Evolutionary conservation across 2,329 filamentous ascomycete genomes (phyloP), one percentile per base, ranked within the genome.

Genomic region (Phaeophleospora eucalypticola): DNA sequence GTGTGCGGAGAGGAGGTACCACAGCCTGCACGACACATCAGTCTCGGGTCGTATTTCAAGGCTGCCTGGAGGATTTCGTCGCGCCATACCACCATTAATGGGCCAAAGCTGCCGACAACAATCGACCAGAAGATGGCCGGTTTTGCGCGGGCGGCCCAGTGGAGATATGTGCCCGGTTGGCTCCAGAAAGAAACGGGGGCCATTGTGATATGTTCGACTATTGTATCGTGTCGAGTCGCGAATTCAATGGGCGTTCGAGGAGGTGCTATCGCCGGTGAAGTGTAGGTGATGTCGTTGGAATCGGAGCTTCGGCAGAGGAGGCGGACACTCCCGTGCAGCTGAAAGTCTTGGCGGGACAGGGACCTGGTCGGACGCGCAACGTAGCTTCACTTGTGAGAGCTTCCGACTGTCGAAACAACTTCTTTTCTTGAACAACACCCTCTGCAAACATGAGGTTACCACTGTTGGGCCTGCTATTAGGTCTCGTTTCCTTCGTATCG

Each of bases 61-160:
- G n/a, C n/a, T n/a, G n/a, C n/a, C n/a, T n/a, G n/a, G n/a, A n/a
- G n/a, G n/a, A n/a, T 47, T 44, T n/a, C 9, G 32, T 4, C 36
- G 33, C 14, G 21, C 38, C 42, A 38, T 50, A 63, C 68, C 54
- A 95, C 73, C 48, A 80, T 72, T 47, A 86, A 69, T 29, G 91
- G 93, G 9, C 89, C 89, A 45, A 81, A 62, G 55, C 71, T 74
- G 59, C 87, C 91, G 57, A 97, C 73, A 48, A 87, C 65, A 63
- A 88, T 74, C 61, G 87, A 89, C 80, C 83, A 97, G 78, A 96
- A 95, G 74, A 89, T 86, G 49, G 89, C 89, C 42, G 93, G 93
- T 69, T 86, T 87, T 71, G 93, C 85, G 72, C 89, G 84, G 41
- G 87, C 79, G 43, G 89, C 83, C 89, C 90, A 97, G 71, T 84